Percentiles rank a stretch among this genome's conserved stretches.
Evolutionary conservation across 176 grass and related monocot species (phyloP).

Genomic region (Aegilops sharonensis): DNA sequence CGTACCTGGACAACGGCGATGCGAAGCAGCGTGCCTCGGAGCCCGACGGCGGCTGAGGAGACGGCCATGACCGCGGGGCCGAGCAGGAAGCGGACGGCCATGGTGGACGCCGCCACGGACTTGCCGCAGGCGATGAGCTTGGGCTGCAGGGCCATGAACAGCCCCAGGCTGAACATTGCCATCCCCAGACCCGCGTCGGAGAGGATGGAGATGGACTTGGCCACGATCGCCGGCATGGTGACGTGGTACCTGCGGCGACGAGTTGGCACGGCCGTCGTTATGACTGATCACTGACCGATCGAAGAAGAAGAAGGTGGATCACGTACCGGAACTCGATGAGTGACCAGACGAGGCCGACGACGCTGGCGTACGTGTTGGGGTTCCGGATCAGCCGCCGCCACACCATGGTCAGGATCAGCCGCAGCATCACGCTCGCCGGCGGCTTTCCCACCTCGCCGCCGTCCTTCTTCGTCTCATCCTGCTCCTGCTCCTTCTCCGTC

Average conservation of each 20-base stretch:
- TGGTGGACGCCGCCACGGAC: slow-evolving; percentile 35
- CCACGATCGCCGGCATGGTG: slow-evolving; percentile 60
- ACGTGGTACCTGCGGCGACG: slow-evolving; percentile 62
- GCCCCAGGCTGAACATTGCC: slow-evolving; percentile 93
- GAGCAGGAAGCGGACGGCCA: slow-evolving; percentile 75
- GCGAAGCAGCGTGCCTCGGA: slow-evolving; percentile 61
- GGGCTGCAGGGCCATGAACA: slow-evolving; percentile 89
- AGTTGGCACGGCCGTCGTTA: neutral
- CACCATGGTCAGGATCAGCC: slow-evolving; percentile 90
- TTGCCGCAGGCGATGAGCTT: slow-evolving; percentile 82
- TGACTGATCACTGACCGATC: neutral
- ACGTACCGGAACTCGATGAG: slow-evolving; percentile 76
- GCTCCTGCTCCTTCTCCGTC: slow-evolving; percentile 37
- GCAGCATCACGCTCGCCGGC: slow-evolving; percentile 66
- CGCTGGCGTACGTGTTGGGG: slow-evolving; percentile 91
- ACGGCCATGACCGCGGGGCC: slow-evolving; percentile 73
- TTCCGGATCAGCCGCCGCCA: slow-evolving; percentile 91
- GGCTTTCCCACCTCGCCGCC: slow-evolving; percentile 23
- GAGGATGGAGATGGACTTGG: slow-evolving; percentile 83
- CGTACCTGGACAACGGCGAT: slow-evolving; percentile 90
- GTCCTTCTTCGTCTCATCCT: slow-evolving; percentile 13
- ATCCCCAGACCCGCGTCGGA: slow-evolving; percentile 89
- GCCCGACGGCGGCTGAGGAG: slow-evolving; percentile 55
- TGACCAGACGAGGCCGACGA: slow-evolving; percentile 83
- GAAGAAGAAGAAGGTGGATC: neutral